Evolutionary conservation across 768 basidiomycete species (phyloP), one percentile per base, ranked within the genome.

Genomic region (Termitomyces sp.): DNA sequence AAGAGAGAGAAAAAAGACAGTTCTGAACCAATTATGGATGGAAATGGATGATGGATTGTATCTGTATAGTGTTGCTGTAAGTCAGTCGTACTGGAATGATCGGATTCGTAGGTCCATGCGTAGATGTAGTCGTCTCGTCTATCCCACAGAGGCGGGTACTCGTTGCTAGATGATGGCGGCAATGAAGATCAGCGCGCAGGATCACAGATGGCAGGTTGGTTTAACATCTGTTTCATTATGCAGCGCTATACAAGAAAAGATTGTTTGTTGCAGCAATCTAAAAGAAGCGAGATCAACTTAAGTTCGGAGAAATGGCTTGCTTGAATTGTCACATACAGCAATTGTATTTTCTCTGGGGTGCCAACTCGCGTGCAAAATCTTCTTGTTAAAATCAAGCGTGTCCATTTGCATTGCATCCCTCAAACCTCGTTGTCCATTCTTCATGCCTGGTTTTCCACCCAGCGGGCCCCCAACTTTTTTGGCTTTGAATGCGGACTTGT

Each of bases 271-370:
- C 95, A 50, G 95, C 95, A 69, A 98, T 95, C 92, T 95, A 63
- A 12, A 58, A 32, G 59, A 44, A 38, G 16, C 59, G 34, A 27
- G 5, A 38, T 53, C 21, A 52, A 17, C 4, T 11, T 55, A 8
- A 21, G 38, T 21, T 53, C 40, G 6, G 11, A 38, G 54, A n/a
- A 16, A 38, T 31, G 16, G 10, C 29, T 46, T 23, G 10, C 29
- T 46, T 23, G 12, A 38, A 6, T 23, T 25, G 31, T 35, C 34
- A 81, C 91, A 68, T 66, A 95, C 94, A 66, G 95, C 95, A 69
- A 99, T 98, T 45, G 96, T 98, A 73, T 95, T 94, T 80, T 99
- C 97, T 70, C 86, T 79, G 46, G 97, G 97, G 80, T 99, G 97
- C 97, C 97, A 99, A 73, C 89, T 91, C 61, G 90, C 87, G 69